phyloP scores from a whole-genome alignment of 768 basidiomycete species.

The Calocybe cyanea region DNA sequence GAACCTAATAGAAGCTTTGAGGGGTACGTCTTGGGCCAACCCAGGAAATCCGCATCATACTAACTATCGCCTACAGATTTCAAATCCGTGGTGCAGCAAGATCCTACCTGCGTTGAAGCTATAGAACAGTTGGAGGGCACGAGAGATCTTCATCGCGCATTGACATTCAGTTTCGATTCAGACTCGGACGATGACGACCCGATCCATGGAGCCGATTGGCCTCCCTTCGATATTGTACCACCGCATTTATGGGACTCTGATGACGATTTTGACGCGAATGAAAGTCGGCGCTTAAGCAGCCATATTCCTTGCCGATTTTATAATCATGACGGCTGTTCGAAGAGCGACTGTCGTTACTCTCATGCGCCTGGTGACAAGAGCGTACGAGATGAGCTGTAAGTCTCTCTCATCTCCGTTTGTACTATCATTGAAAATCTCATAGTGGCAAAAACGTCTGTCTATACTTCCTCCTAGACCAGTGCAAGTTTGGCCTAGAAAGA shows the following conservation, averaged over 20 bases:
- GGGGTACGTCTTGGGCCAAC: constrained; percentile 17
- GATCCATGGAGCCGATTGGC: constrained; percentile 16
- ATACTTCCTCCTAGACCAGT: constrained; percentile 31
- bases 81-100: constrained; percentile 20
- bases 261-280: constrained; percentile 47
- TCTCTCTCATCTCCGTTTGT: not conserved
- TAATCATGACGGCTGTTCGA: constrained; percentile 44
- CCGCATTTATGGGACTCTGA: constrained; percentile 27
- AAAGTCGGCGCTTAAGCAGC: constrained; percentile 45
- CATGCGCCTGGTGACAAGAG: constrained; percentile 52
- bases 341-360: constrained; percentile 37
- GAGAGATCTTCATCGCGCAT: constrained; percentile 6
- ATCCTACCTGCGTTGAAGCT: constrained; percentile 18
- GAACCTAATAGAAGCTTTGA: constrained; percentile 22
- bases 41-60: not conserved
- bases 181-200: constrained; percentile 1
- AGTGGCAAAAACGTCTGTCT: constrained; percentile 32
- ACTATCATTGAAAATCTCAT: not conserved
- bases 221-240: constrained; percentile 22
- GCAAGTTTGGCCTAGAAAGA: constrained; percentile 31
- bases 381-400: constrained; percentile 46
- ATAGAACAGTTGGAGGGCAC: constrained; percentile 14
- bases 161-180: not conserved
- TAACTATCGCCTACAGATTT: constrained; percentile 20
- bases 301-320: constrained; percentile 48